Evolutionary conservation across 163 green algal genomes (phyloP), one percentile per base, ranked within the genome.

Genomic region (Prototheca cutis): DNA sequence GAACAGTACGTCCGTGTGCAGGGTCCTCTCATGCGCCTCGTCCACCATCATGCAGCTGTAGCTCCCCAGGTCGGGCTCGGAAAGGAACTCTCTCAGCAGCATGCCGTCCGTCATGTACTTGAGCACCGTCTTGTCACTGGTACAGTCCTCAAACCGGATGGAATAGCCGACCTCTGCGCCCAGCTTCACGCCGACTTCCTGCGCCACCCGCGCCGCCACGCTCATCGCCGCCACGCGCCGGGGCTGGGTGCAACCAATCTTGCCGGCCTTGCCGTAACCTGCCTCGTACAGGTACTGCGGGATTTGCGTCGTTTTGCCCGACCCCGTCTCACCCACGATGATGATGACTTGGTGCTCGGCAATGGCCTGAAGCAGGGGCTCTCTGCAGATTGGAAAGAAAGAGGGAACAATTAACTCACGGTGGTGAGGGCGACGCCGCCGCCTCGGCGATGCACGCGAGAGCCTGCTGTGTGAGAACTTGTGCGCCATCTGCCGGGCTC

Each of bases 51-150:
- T 96, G 21, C 87, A 87, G 53, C 75, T 84, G 83, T 97, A 98
- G 23, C 61, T 76, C 2, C 78, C 87, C 53, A 98, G 76, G 74
- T 97, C 88, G 17, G 91, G 91, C 66, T 97, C 91, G 2, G 75
- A 76, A 36, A 98, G 80, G 62, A 97, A 95, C 81, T 98, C 91
- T 6, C 91, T 62, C 55, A 98, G 80, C 71, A 96, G 79, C 90
- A 97, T 97, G 74, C 90, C 89, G 63, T 96, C 89, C 8, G 89
- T 96, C 87, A 96, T 95, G 80, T 95, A 96, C 79, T 96, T 96
- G 47, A 96, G 51, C 45, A 95, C 54, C 5, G 91, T 98, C 75
- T 94, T 93, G 66, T 97, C 90, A 62, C 55, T 40, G 77, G 91
- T 96, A 81, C 90, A 96, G 78, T 98, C 91, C 76, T 98, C 91